Evolutionary conservation across 1,284 basidiomycete genomes (phyloP).

Genomic region (Marasmius oreades): DNA sequence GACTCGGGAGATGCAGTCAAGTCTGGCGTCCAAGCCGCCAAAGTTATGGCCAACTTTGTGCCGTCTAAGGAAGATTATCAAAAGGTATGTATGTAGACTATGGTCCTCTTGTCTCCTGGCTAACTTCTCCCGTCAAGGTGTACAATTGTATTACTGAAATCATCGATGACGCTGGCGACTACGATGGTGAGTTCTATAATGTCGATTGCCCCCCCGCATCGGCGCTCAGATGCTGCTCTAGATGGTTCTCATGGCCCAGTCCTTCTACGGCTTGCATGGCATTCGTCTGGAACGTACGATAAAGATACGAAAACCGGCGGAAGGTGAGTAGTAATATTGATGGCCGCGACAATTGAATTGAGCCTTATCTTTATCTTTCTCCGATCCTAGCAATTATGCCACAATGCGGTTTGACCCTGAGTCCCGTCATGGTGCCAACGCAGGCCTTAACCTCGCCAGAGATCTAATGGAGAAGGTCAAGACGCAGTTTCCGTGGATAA

Average conservation of each 20-base stretch:
- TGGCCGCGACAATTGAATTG: constrained; percentile 3
- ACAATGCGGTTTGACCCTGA: constrained; percentile 94
- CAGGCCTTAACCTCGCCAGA: constrained; percentile 82
- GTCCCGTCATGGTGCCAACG: constrained; percentile 83
- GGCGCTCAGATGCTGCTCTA: constrained; percentile 27
- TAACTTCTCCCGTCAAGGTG: constrained; percentile 45
- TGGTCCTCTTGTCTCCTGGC: not conserved
- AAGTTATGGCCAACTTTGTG: constrained; percentile 59
- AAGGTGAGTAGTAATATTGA: constrained; percentile 44
- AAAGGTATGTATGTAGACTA: constrained; percentile 50
- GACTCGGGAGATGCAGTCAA: constrained; percentile 50
- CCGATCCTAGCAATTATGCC: constrained; percentile 73
- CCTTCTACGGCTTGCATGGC: constrained; percentile 92
- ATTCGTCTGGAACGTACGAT: constrained; percentile 88
- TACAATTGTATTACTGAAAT: constrained; percentile 83
- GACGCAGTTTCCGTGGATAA: constrained; percentile 85
- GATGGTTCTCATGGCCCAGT: constrained; percentile 93
- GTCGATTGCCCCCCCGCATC: constrained; percentile 5
- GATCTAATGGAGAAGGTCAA: constrained; percentile 87
- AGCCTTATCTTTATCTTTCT: not conserved
- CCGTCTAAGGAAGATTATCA: constrained; percentile 82
- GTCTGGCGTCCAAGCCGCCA: constrained; percentile 56
- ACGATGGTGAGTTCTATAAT: constrained; percentile 65
- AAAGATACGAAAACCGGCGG: constrained; percentile 86
- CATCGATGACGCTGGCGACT: constrained; percentile 73